Conservation (phyloP, 805 yeast species). For the Starmerella kuoi region DNA sequence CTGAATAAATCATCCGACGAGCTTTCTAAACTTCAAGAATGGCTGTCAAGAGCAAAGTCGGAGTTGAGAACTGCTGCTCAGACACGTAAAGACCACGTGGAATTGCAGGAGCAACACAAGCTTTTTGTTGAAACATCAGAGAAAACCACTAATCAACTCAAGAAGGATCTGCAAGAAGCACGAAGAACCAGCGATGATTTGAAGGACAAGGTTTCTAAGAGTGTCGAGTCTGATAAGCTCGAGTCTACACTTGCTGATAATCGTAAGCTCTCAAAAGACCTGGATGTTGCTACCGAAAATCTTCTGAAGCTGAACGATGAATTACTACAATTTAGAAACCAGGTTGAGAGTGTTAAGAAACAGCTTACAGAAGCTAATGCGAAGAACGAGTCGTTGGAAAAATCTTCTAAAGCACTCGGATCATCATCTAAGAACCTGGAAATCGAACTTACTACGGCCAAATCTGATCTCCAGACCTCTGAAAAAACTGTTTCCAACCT, state of each 20-base stretch:
- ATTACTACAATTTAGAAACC: conserved; percentile 11
- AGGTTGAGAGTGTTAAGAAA: neutral
- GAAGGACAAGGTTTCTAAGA: neutral
- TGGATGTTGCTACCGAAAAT: conserved; percentile 6
- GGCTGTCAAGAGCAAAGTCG: conserved; percentile 21
- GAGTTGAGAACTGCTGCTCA: conserved; percentile 8
- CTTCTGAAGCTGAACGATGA: conserved; percentile 13
- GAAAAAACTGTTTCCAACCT: neutral
- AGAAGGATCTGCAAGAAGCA: neutral
- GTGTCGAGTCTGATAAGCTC: neutral
- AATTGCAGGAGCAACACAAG: conserved; percentile 12
- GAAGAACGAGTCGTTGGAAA: neutral
- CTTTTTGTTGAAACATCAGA: neutral
- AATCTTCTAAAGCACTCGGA: no score
- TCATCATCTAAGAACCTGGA: neutral
- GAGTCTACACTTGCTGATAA: neutral
- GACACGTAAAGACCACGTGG: neutral
- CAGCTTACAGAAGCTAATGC: neutral
- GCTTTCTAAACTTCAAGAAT: conserved; percentile 15
- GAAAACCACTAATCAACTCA: neutral
- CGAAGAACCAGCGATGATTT: neutral
- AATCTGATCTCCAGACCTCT: neutral
- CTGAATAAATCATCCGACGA: conserved; percentile 8
- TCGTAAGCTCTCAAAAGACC: neutral
- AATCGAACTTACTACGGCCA: neutral